Evolutionary conservation across 2,329 filamentous ascomycete species (phyloP).

Genomic region (Sclerotinia minor): DNA sequence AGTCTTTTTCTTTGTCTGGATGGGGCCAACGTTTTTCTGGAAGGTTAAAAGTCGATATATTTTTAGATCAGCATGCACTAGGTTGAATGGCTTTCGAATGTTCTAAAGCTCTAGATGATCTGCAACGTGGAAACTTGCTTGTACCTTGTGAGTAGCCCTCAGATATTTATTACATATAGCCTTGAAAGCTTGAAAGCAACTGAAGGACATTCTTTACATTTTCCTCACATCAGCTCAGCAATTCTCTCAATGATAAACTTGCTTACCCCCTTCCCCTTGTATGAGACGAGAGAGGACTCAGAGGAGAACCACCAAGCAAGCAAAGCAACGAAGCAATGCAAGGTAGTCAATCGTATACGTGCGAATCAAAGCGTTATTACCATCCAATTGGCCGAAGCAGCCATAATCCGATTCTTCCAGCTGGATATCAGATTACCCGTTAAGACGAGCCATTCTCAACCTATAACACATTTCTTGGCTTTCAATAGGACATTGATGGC

Average conservation of each 20-base stretch:
- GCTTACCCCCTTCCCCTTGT: slow-evolving; percentile 5
- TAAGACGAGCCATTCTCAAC: not conserved
- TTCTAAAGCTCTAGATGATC: slow-evolving; percentile 11
- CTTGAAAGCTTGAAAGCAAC: not conserved
- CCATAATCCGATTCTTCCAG: not conserved
- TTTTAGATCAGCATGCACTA: slow-evolving; percentile 6
- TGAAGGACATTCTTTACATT: not conserved
- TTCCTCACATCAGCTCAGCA: not conserved
- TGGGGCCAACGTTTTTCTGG: slow-evolving; percentile 5
- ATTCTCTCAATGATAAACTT: not conserved
- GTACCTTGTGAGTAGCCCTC: not conserved
- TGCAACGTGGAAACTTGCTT: slow-evolving; percentile 3
- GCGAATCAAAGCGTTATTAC: not conserved
- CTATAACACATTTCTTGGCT: slow-evolving; percentile 1
- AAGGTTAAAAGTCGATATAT: not conserved
- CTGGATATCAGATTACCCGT: not conserved
- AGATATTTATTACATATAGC: not conserved
- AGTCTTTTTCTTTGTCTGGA: not conserved
- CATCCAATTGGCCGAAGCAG: not conserved
- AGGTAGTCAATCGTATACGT: not conserved
- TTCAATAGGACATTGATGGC: not conserved
- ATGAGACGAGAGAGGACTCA: not conserved
- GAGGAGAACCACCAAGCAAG: not conserved
- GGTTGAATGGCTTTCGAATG: not conserved
- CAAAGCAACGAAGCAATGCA: not conserved